phyloP scores from a whole-genome alignment of 1,139 yeast genomes.

The Hansenula sp. region DNA sequence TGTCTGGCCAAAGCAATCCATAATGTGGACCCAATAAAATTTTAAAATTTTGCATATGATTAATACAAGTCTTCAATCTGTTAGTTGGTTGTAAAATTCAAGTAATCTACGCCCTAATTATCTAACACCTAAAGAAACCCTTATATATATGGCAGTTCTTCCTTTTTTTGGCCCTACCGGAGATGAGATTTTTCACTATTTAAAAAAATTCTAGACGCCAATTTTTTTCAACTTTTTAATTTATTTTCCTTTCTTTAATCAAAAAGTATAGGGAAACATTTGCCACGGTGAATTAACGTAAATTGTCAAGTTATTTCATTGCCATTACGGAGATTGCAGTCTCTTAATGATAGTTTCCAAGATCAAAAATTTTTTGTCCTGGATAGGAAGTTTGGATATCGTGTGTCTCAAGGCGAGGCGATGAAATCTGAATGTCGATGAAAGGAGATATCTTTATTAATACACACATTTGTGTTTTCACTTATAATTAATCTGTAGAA shows the following conservation, averaged over 20 bases:
- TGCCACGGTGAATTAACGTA: constrained; percentile 27
- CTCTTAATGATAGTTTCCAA: constrained; percentile 25
- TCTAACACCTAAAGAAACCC: background rate
- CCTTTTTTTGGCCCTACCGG: background rate
- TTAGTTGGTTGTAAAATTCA: background rate
- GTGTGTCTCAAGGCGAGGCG: constrained; percentile 12
- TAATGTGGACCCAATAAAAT: constrained; percentile 24
- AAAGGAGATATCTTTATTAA: constrained; percentile 21
- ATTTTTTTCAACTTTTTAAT: constrained; percentile 2
- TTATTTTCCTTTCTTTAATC: constrained; percentile 22
- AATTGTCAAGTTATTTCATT: constrained; percentile 24
- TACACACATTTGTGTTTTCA: background rate
- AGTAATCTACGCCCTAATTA: background rate
- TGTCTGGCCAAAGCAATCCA: constrained; percentile 70
- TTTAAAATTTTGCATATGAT: background rate
- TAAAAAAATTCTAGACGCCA: constrained; percentile 11
- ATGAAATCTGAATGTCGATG: constrained; percentile 27
- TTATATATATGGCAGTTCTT: too few relatives aligned
- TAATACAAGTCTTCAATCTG: background rate
- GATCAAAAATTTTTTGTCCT: constrained; percentile 18
- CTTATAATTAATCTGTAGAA: background rate
- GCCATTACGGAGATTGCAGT: constrained; percentile 25
- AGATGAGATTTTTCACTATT: background rate
- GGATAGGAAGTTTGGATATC: constrained; percentile 28
- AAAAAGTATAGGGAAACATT: constrained; percentile 27